phyloP scores from a whole-genome alignment of 805 yeast species.

The Metschnikowia reukaufii region DNA sequence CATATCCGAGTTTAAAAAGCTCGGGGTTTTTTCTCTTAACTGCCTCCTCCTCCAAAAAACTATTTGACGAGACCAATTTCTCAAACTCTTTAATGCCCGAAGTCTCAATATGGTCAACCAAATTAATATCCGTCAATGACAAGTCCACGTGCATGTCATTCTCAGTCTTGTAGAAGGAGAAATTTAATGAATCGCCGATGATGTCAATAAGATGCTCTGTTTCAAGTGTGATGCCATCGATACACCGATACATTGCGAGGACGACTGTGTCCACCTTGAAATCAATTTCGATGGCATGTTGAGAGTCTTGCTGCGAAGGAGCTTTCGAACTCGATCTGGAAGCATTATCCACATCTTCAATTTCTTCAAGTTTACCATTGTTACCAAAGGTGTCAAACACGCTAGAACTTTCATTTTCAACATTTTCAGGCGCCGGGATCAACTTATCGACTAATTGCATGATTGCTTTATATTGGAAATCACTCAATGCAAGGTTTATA shows the following conservation, averaged over 20 bases:
- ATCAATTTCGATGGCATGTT: slow-evolving; percentile 68
- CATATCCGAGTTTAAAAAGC: slow-evolving; percentile 59
- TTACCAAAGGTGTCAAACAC: slow-evolving; percentile 36
- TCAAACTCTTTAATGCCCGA: slow-evolving; percentile 63
- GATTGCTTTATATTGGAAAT: slow-evolving; percentile 84
- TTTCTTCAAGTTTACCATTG: slow-evolving; percentile 12
- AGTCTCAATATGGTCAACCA: slow-evolving; percentile 73
- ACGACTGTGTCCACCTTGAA: slow-evolving; percentile 66
- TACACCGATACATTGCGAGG: slow-evolving; percentile 66
- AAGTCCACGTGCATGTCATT: slow-evolving; percentile 66
- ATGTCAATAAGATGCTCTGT: slow-evolving; percentile 73
- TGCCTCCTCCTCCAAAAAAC: slow-evolving; percentile 38
- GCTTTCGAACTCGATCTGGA: background rate
- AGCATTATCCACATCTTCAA: slow-evolving; percentile 23
- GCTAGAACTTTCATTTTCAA: slow-evolving; percentile 34
- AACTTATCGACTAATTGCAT: slow-evolving; percentile 73
- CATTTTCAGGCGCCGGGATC: slow-evolving; percentile 51
- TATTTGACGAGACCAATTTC: slow-evolving; percentile 66
- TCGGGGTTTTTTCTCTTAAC: slow-evolving; percentile 32
- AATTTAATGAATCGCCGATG: slow-evolving; percentile 60
- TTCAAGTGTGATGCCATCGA: slow-evolving; percentile 55
- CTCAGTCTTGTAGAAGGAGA: slow-evolving; percentile 60
- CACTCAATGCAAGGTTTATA: slow-evolving; percentile 72
- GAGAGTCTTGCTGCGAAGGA: slow-evolving; percentile 31
- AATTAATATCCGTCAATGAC: slow-evolving; percentile 58